Percentiles rank a stretch among this genome's conserved stretches.
phyloP scores from a whole-genome alignment of 2,329 filamentous ascomycete species.

The Ceratocystis variospora region DNA sequence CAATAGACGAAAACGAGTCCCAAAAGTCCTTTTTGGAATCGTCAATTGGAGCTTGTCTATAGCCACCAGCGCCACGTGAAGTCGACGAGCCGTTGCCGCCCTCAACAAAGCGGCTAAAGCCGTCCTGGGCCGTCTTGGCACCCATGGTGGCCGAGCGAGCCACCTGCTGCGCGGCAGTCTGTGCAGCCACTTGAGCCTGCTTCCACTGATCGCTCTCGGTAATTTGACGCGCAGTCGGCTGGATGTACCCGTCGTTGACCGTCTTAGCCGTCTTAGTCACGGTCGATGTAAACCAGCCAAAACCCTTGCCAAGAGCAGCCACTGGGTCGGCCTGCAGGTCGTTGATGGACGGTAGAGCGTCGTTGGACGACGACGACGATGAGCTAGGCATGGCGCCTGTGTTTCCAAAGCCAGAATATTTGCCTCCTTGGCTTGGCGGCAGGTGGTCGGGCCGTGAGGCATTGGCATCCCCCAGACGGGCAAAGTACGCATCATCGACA shows the following conservation, averaged over 20 bases:
- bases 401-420: constrained; percentile 83
- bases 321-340: constrained; percentile 87
- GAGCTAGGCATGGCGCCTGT: constrained; percentile 57
- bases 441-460: constrained; percentile 58
- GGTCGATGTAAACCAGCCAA: constrained; percentile 83
- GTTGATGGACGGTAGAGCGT: constrained; percentile 53
- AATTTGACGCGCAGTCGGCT: constrained; percentile 69
- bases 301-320: constrained; percentile 75
- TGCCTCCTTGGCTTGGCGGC: constrained; percentile 81
- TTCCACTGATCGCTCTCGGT: constrained; percentile 66
- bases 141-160: constrained; percentile 54
- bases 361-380: constrained; percentile 28
- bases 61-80: constrained; percentile 21
- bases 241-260: constrained; percentile 81
- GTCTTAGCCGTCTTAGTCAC: constrained; percentile 84
- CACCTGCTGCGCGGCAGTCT: constrained; percentile 49
- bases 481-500: constrained; percentile 81
- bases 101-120: constrained; percentile 79
- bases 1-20: constrained; percentile 71
- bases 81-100: constrained; percentile 36
- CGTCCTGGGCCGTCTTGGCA: constrained; percentile 61
- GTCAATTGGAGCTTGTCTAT: constrained; percentile 34
- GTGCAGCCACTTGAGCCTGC: constrained; percentile 33
- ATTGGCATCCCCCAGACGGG: constrained; percentile 70
- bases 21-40: constrained; percentile 72